A percentile compares a stretch with the other conserved stretches of the same genome.
These are phyloP conservation scores for Lentinula lateritia DNA, from an alignment of 768 basidiomycete species.

Conservation along the genomic window DNA sequence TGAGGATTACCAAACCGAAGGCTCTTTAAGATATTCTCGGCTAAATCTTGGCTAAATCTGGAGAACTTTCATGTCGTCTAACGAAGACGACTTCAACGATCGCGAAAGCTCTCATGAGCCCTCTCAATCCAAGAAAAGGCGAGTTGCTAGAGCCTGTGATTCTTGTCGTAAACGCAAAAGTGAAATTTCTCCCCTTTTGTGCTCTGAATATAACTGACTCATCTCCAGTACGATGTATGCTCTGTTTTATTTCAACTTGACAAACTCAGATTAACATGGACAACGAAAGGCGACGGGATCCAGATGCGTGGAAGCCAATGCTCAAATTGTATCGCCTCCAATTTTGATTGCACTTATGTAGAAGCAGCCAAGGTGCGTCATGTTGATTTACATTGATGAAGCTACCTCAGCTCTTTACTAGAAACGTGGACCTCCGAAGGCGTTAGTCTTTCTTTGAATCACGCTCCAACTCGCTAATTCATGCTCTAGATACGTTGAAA, in stretches of 20 bases:
- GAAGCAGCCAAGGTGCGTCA: conserved; percentile 61
- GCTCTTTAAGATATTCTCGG: neutral
- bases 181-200: conserved; percentile 13
- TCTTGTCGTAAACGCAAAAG: conserved; percentile 83
- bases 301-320: conserved; percentile 64
- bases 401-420: conserved; percentile 9
- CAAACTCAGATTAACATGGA: neutral
- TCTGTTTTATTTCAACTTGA: neutral
- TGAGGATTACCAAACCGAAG: neutral
- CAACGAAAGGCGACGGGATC: conserved; percentile 56
- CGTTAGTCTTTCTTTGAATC: conserved; percentile 28
- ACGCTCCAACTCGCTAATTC: neutral
- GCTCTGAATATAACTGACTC: conserved; percentile 1
- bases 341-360: conserved; percentile 62
- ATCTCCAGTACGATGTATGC: conserved; percentile 56
- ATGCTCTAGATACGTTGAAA: conserved; percentile 47
- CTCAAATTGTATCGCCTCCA: conserved; percentile 62
- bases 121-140: conserved; percentile 55
- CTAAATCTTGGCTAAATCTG: neutral
- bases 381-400: neutral
- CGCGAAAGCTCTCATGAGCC: conserved; percentile 23
- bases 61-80: conserved; percentile 47
- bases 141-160: conserved; percentile 77
- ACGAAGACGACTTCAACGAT: conserved; percentile 58
- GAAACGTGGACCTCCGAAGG: conserved; percentile 61